Evolutionary conservation across 1,284 basidiomycete species (phyloP), one percentile per base, ranked within the genome.

Genomic region (Pisolithus thermaeus): DNA sequence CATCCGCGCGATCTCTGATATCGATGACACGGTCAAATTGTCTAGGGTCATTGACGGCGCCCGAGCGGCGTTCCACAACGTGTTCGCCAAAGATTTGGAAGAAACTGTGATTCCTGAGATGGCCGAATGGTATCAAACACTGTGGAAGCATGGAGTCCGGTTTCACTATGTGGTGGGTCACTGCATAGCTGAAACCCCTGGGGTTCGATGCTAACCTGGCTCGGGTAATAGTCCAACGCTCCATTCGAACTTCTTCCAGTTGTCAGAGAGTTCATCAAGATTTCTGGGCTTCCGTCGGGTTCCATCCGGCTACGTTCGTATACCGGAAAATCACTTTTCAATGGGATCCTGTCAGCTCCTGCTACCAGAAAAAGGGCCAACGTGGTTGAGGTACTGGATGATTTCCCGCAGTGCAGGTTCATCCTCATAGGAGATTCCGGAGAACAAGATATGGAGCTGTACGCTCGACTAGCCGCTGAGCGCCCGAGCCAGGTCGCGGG

Each of bases 1-100:
- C 1, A 65, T 92, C 12, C 81, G 90, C 7, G 77, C 97, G 50
- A 86, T 97, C 32, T 95, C 91, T 1, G 95, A 98, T 63, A 87
- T 98, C 42, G 95, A 98, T 66, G 95, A 98, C 66, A 98, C 95
- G 0, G 79, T 97, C 56, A 97, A 96, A 65, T 67, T 80, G 46
- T 84, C 88, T 0, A 81, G 84, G 49, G 77, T 95, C n/a, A 62
- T 85, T 3, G 72, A 73, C 12, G 92, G 92, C 0, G 81, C 89
- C 1, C 75, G 90, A 32, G 74, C 82, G 2, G 82, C 89, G 3
- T 94, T 93, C 65, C 74, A 79, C 44, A 88, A 87, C 59, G 87
- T 90, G 0, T 90, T 91, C 56, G 86, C 87, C 7, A 84, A 81
- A 62, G 84, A 87, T 52, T 69, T 92, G 36, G 73, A 79, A 48